Base-by-base conservation (phyloP, 805 yeast genomes). In the Cyberlindnera amylophila region DNA sequence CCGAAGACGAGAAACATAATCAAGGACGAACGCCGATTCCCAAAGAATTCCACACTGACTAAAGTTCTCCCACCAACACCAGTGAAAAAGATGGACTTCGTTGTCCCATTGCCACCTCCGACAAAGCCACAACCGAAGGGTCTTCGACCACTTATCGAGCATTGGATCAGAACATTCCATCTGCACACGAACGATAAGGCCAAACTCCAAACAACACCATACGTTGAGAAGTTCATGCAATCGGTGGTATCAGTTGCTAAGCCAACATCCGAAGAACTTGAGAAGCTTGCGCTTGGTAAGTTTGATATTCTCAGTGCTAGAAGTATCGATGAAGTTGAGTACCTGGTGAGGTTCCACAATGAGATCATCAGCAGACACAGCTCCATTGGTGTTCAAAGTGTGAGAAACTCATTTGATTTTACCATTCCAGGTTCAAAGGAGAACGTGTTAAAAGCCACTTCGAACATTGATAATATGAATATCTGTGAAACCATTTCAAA, bases 271-370 rank as follows among this genome's bases (percentile, higher is more conserved):
- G 58, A 59, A n/a, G 61, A 59, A 23, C 54, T 70, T 45, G 66
- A 66, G 31, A 61, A 54, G 17, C 60, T 70, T 44, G 67, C 65
- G 1, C 54, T 57, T 32, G 58, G 54, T 1, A 72, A 79, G 50
- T 70, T 79, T 45, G 91, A 84, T 60, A 65, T 81, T 8, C 61
- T 85, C 43, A 79, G 87, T 59, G 87, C 87, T 3, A 67, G 88
- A 55, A 79, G 85, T 3, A 72, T 82, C 21, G 83, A 79, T 50
- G 90, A 85, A 56, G 73, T 82, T 36, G 84, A 81, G 53, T 72
- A 62, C 47, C 61, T 79, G 36, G 66, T 78, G 4, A 55, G 77
- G 10, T 67, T 69, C 52, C 79, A 75, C 52, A 65, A 68, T 46
- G 59, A 62, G n/a, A 46, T 68, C 6, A 31, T 65, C 28, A 44